These are phyloP conservation scores for Apocynum venetum DNA, from an alignment of 257 asterid genomes.

Conservation along the genomic window DNA sequence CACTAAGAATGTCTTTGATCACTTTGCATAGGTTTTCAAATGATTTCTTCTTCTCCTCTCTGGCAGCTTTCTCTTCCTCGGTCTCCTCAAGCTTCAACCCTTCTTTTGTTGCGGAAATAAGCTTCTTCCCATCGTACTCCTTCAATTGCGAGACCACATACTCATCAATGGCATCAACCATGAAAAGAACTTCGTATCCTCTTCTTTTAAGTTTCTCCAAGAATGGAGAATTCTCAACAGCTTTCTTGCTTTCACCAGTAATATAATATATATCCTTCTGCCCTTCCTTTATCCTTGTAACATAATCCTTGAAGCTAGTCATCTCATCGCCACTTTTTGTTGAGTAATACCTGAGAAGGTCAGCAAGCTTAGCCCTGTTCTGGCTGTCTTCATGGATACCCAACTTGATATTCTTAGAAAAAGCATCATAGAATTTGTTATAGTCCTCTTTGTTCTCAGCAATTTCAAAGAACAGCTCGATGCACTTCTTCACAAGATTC, in stretches of 20 bases:
- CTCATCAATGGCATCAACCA: conserved; percentile 46
- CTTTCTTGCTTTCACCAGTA: conserved; percentile 47
- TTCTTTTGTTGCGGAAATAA: conserved; percentile 40
- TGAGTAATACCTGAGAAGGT: conserved; percentile 33
- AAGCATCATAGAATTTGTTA: conserved; percentile 41
- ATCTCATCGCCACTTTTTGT: conserved; percentile 41
- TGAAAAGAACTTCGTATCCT: conserved; percentile 38
- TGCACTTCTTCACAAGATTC: conserved; percentile 44
- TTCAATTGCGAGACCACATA: conserved; percentile 38
- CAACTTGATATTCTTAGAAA: conserved; percentile 43
- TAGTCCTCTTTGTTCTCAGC: conserved; percentile 44
- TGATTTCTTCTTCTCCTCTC: conserved; percentile 37
- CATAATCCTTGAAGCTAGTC: conserved; percentile 43
- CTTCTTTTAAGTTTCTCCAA: conserved; percentile 39
- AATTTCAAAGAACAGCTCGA: conserved; percentile 44
- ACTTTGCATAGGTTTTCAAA: conserved; percentile 38
- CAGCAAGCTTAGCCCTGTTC: conserved; percentile 39
- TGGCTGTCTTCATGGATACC: conserved; percentile 47
- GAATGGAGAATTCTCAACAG: conserved; percentile 42
- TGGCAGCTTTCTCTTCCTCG: conserved; percentile 31
- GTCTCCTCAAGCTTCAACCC: conserved; percentile 35
- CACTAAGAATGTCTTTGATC: conserved; percentile 36
- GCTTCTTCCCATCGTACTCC: conserved; percentile 38
- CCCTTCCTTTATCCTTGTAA: conserved; percentile 42
- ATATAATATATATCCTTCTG: conserved; percentile 40